These are phyloP conservation scores for Gracilariopsis chorda DNA, from an alignment of 23 red algal species.

Conservation along the genomic window DNA sequence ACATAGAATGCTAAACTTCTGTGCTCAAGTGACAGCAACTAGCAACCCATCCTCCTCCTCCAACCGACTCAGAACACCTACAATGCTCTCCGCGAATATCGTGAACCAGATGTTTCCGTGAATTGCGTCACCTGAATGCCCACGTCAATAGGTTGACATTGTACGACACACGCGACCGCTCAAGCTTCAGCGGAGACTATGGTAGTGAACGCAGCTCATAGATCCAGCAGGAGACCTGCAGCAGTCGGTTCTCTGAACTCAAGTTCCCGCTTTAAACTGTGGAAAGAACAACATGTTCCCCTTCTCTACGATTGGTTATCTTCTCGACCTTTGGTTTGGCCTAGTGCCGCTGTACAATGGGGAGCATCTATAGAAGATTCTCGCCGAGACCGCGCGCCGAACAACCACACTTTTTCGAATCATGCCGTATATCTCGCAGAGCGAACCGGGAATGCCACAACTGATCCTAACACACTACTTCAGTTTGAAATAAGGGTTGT, in stretches of 20 bases:
- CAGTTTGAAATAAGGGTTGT: constrained; percentile 52
- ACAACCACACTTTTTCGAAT: constrained; percentile 8
- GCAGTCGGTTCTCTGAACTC: constrained; percentile 42
- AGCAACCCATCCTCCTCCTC: too few relatives aligned
- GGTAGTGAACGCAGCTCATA: neutral
- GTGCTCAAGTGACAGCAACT: too few relatives aligned
- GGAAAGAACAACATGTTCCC: constrained; percentile 77
- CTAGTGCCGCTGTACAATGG: constrained; percentile 66
- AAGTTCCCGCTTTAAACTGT: constrained; percentile 53
- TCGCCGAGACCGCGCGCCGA: neutral
- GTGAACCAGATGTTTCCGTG: too few relatives aligned
- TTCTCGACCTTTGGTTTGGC: constrained; percentile 76
- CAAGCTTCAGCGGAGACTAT: neutral
- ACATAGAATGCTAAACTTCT: too few relatives aligned
- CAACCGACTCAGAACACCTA: too few relatives aligned
- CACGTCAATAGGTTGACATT: too few relatives aligned
- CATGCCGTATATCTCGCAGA: constrained; percentile 71
- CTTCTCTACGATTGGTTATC: constrained; percentile 87
- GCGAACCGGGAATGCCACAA: constrained; percentile 65
- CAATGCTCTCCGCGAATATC: too few relatives aligned
- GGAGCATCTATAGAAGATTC: constrained; percentile 35
- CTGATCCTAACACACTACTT: constrained; percentile 84
- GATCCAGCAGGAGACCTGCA: neutral
- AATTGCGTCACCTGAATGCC: too few relatives aligned
- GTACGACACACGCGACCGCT: too few relatives aligned